phyloP scores from a whole-genome alignment of 108 stramenopile genomes.

The Nitzschia sp. region DNA sequence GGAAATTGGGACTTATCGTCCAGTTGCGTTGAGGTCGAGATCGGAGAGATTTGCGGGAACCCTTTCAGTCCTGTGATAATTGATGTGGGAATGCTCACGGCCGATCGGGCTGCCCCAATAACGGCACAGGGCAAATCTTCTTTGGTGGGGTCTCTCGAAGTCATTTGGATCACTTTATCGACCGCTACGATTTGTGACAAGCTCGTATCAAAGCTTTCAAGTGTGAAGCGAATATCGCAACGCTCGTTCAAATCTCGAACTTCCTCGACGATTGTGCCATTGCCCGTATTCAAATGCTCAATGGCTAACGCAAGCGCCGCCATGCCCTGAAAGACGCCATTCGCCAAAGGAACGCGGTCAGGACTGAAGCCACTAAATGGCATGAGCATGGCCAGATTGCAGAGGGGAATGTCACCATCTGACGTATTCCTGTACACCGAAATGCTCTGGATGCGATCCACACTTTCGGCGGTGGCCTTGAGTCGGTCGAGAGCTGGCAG shows the following conservation, averaged over 20 bases:
- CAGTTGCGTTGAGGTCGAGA: slow-evolving; percentile 37
- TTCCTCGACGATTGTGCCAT: slow-evolving; percentile 47
- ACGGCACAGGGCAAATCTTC: slow-evolving; percentile 47
- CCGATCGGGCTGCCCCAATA: slow-evolving; percentile 43
- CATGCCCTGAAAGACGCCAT: too few species aligned
- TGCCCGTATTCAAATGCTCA: slow-evolving; percentile 56
- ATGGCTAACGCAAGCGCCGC: slow-evolving; percentile 42
- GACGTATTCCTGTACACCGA: too few species aligned
- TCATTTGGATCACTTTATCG: slow-evolving; percentile 8
- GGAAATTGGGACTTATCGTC: slow-evolving; percentile 46
- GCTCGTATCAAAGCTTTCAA: slow-evolving; percentile 33
- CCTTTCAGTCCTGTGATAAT: slow-evolving; percentile 49
- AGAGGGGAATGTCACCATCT: too few species aligned
- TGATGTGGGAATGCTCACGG: slow-evolving; percentile 44
- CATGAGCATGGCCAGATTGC: too few species aligned
- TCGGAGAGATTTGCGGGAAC: slow-evolving; percentile 53
- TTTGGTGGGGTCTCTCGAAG: neutral
- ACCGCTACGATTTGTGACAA: neutral
- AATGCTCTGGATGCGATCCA: too few species aligned
- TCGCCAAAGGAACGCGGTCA: too few species aligned
- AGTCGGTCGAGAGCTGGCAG: too few species aligned
- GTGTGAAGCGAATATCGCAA: slow-evolving; percentile 44
- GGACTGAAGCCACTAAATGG: too few species aligned
- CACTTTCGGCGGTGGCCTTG: too few species aligned
- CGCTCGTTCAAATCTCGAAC: slow-evolving; percentile 40